Evolutionary conservation across 78 protist species (phyloP).

Genomic region (Dictyostelium intermedium): DNA sequence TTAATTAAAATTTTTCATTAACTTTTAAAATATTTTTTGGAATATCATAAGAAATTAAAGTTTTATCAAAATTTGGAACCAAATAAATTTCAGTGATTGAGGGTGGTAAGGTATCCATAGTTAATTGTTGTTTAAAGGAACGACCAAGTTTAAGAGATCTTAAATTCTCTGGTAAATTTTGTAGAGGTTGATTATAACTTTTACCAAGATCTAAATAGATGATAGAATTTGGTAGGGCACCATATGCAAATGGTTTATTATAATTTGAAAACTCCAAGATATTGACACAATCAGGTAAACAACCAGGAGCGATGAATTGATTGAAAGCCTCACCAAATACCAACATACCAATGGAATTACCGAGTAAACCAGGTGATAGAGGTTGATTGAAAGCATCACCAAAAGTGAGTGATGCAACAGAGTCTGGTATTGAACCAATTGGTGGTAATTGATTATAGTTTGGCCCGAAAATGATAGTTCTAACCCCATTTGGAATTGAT

Average conservation of each 20-base stretch:
- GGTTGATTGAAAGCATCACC: conserved; percentile 15
- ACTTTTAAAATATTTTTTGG: conserved; percentile 8
- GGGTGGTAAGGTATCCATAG: not conserved
- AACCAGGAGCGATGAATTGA: not conserved
- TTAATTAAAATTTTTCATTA: not conserved
- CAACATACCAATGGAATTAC: not conserved
- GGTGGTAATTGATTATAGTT: not conserved
- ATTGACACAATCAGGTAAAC: not conserved
- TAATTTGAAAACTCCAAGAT: not conserved
- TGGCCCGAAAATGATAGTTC: not conserved
- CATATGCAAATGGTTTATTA: not conserved
- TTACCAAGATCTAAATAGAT: not conserved
- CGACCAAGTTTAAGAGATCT: not conserved
- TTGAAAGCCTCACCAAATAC: conserved; percentile 20
- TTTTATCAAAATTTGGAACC: not conserved
- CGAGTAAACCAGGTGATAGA: not conserved
- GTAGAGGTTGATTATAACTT: not conserved
- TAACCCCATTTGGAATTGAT: not conserved
- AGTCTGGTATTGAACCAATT: not conserved
- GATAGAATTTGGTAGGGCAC: not conserved
- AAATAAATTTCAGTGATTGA: not conserved
- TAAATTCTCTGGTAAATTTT: not conserved
- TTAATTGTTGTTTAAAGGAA: conserved; percentile 7
- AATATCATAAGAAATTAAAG: not conserved
- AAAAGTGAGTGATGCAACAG: not conserved